Evolutionary conservation across 768 basidiomycete genomes (phyloP).

Genomic region (Sistotremastrum suecicum): DNA sequence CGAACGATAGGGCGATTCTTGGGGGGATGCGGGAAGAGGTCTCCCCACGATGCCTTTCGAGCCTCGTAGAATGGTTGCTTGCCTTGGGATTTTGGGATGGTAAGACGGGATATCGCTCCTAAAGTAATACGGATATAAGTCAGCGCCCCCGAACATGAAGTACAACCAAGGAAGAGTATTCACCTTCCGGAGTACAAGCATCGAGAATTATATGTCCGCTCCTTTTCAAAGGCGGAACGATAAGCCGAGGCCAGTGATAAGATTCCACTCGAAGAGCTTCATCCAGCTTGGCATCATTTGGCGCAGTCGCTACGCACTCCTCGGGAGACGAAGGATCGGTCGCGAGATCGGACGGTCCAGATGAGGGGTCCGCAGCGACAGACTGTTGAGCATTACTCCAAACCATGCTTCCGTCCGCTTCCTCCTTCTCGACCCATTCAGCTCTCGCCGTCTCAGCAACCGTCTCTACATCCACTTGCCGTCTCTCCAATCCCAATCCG

Average conservation of each 20-base stretch:
- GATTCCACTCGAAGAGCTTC: constrained; percentile 56
- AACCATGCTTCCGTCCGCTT: constrained; percentile 18
- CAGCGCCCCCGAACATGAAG: not conserved
- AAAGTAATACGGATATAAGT: constrained; percentile 2
- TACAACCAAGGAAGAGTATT: constrained; percentile 4
- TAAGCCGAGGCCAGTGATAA: constrained; percentile 79
- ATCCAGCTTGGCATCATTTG: constrained; percentile 22
- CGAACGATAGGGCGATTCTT: constrained; percentile 66
- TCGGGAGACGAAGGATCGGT: no score
- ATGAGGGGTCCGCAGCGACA: no score
- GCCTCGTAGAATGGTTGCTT: constrained; percentile 93
- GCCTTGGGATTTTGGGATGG: constrained; percentile 88
- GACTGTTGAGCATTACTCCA: not conserved
- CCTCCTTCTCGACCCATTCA: constrained; percentile 1
- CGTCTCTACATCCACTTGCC: not conserved
- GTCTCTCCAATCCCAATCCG: constrained; percentile 11
- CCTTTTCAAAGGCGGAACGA: constrained; percentile 85
- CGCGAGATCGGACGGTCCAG: no score
- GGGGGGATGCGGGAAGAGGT: constrained; percentile 82
- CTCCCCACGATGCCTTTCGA: constrained; percentile 87
- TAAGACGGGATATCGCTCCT: constrained; percentile 89
- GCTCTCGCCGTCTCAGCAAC: not conserved
- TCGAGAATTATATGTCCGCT: constrained; percentile 89
- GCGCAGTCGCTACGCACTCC: no score
- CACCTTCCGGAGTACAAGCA: constrained; percentile 73